A percentile compares a stretch with the other conserved stretches of the same genome.
phyloP scores from a whole-genome alignment of 1,284 basidiomycete genomes.

The Sphaerobolus stellatus region DNA sequence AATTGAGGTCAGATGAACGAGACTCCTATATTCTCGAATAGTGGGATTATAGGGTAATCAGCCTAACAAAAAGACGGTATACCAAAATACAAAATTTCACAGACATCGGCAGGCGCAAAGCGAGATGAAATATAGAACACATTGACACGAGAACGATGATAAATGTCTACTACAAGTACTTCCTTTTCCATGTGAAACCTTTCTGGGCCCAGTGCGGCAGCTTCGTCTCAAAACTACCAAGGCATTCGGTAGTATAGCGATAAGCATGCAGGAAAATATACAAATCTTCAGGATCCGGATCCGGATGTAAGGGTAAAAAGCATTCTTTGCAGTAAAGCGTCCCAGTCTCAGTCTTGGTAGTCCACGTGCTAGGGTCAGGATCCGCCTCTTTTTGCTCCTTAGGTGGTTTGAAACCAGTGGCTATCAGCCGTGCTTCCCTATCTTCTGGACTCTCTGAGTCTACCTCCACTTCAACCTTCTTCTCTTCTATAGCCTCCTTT shows the following conservation, averaged over 20 bases:
- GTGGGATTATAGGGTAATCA: no score
- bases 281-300: constrained; percentile 84
- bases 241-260: constrained; percentile 68
- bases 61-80: no score
- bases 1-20: no score
- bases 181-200: constrained; percentile 62
- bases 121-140: no score
- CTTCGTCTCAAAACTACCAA: constrained; percentile 72
- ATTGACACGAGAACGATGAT: no score
- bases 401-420: constrained; percentile 7
- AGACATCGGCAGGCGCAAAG: no score
- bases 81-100: no score
- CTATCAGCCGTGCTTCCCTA: constrained; percentile 2
- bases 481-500: constrained; percentile 51
- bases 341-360: constrained; percentile 10
- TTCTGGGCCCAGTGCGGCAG: constrained; percentile 73
- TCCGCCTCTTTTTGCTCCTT: background rate
- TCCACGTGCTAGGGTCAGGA: constrained; percentile 12
- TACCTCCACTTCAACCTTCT: constrained; percentile 57
- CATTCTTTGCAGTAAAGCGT: constrained; percentile 78
- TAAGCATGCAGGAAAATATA: constrained; percentile 94
- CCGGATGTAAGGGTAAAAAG: constrained; percentile 85
- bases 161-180: no score
- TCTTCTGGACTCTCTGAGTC: constrained; percentile 32
- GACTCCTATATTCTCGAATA: no score